phyloP scores from a whole-genome alignment of 495 filamentous ascomycete genomes.

The Penicillium manginii region DNA sequence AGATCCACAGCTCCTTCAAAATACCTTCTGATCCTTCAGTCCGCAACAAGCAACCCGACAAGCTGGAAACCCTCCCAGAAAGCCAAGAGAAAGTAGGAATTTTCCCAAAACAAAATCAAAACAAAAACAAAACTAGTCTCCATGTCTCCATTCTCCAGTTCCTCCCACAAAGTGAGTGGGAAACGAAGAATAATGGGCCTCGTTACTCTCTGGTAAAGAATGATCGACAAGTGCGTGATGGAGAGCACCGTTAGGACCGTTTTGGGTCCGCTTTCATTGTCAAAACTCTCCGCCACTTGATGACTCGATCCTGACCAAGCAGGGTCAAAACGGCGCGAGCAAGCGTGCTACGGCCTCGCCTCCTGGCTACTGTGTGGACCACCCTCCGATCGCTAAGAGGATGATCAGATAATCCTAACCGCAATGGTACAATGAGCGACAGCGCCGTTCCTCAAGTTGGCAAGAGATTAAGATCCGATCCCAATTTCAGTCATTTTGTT shows the following conservation, averaged over 20 bases:
- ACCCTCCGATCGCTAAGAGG: slow-evolving; percentile 33
- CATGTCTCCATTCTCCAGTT: too few species aligned
- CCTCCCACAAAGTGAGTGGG: background rate
- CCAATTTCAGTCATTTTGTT: slow-evolving; percentile 31
- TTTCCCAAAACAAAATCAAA: background rate
- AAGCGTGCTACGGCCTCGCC: slow-evolving; percentile 7
- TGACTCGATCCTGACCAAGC: slow-evolving; percentile 21
- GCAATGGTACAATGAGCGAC: slow-evolving; percentile 32
- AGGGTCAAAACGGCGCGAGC: background rate
- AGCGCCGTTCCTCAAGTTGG: slow-evolving; percentile 32
- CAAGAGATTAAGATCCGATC: slow-evolving; percentile 41
- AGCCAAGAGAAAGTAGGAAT: background rate
- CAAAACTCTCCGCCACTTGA: slow-evolving; percentile 10
- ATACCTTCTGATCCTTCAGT: slow-evolving; percentile 1
- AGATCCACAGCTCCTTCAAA: background rate
- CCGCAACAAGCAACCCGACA: background rate
- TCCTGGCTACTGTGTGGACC: slow-evolving; percentile 4
- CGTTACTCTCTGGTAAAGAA: slow-evolving; percentile 7
- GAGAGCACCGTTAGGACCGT: slow-evolving; percentile 31
- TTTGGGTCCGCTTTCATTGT: slow-evolving; percentile 14
- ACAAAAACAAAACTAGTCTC: background rate
- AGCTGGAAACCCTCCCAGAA: background rate
- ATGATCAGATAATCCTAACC: slow-evolving; percentile 40
- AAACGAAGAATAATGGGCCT: background rate
- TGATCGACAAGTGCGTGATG: slow-evolving; percentile 28